Conservation (phyloP, 1,284 basidiomycete species). For the Vanrija humicola region DNA sequence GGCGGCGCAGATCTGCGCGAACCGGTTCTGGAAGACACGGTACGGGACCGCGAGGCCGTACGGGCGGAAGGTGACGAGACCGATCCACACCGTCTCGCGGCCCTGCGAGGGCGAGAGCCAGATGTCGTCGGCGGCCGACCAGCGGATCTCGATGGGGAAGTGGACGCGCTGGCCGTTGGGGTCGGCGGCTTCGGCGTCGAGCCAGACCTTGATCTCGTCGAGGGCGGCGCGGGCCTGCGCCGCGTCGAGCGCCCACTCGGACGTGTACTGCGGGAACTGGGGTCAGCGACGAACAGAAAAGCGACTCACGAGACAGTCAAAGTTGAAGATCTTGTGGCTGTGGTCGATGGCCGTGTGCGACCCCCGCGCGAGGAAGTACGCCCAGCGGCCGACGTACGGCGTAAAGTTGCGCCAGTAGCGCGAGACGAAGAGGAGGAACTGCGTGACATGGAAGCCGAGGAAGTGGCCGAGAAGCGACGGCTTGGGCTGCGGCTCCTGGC, state of each 20-base stretch:
- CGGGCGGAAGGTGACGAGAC: constrained; percentile 92
- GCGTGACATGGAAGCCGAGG: constrained; percentile 72
- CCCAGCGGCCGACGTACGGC: constrained; percentile 44
- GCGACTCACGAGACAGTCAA: constrained; percentile 56
- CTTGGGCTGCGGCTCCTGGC: constrained; percentile 54
- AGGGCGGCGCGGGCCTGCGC: constrained; percentile 60
- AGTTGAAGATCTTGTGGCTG: constrained; percentile 72
- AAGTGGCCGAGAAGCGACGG: constrained; percentile 57
- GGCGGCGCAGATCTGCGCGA: constrained; percentile 68
- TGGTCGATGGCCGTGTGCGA: constrained; percentile 58
- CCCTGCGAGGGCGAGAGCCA: constrained; percentile 87
- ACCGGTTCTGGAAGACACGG: constrained; percentile 70
- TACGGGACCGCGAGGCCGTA: constrained; percentile 88
- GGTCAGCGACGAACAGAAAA: not conserved
- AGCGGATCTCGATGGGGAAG: constrained; percentile 91
- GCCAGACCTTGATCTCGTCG: constrained; percentile 68
- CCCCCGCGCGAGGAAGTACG: constrained; percentile 41
- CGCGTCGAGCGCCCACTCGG: constrained; percentile 79
- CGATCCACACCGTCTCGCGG: constrained; percentile 83
- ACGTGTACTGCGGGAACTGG: constrained; percentile 81
- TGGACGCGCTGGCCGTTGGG: constrained; percentile 75
- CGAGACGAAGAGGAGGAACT: constrained; percentile 68
- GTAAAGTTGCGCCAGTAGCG: constrained; percentile 43
- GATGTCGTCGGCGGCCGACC: constrained; percentile 82
- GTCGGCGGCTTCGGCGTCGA: constrained; percentile 64